Conservation (phyloP, 2,329 filamentous ascomycete genomes). For the Ophiocordyceps unilateralis region DNA sequence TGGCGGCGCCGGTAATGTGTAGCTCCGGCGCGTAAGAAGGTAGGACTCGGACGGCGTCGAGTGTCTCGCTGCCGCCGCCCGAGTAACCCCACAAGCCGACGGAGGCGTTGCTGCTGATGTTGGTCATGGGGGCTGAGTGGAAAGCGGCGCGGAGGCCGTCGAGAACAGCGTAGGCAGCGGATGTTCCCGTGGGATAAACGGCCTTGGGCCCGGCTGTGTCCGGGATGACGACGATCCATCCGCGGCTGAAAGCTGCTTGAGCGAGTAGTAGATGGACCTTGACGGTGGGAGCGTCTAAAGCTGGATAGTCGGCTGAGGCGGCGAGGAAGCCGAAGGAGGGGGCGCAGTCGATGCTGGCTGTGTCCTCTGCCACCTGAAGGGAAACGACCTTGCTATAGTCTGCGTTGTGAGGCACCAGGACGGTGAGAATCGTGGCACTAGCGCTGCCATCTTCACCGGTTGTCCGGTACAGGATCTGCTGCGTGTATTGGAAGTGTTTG, state of each 20-base stretch:
- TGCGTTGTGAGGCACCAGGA: constrained; percentile 18
- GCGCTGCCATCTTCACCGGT: constrained; percentile 17
- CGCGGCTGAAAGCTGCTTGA: constrained; percentile 16
- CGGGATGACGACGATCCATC: constrained; percentile 29
- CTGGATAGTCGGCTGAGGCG: constrained; percentile 1
- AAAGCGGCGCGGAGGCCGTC: constrained; percentile 25
- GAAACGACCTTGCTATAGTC: constrained; percentile 17
- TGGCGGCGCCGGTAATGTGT: constrained; percentile 9
- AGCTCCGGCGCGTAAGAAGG: constrained; percentile 9
- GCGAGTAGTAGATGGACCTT: constrained; percentile 8
- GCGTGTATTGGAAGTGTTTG: neutral
- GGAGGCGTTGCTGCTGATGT: constrained; percentile 13
- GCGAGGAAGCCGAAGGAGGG: constrained; percentile 10
- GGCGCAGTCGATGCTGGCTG: constrained; percentile 17
- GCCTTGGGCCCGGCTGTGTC: constrained; percentile 27
- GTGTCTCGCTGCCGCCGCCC: constrained; percentile 8
- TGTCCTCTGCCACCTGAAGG: constrained; percentile 23
- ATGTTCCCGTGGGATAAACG: constrained; percentile 21
- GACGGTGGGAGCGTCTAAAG: constrained; percentile 17
- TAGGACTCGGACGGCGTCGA: constrained; percentile 10
- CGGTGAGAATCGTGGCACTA: constrained; percentile 19
- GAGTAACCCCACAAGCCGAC: constrained; percentile 26
- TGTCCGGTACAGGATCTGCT: constrained; percentile 22
- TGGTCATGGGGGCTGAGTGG: constrained; percentile 9
- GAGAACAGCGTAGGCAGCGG: constrained; percentile 23